These are phyloP conservation scores for Gentiana straminea DNA, from an alignment of 257 asterid species.

Conservation along the genomic window DNA sequence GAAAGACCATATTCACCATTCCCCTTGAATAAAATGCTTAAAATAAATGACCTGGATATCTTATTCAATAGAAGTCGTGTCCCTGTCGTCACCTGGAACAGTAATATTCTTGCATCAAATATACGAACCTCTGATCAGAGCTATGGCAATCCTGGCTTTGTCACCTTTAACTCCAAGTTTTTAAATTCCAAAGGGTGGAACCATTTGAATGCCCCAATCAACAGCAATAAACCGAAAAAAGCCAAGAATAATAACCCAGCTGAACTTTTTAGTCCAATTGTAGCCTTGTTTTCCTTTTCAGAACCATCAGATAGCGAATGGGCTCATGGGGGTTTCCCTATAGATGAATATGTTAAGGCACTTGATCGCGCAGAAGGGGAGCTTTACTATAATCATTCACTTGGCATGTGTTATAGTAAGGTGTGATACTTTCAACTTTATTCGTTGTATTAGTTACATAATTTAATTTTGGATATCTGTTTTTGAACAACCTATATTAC, in stretches of 20 bases:
- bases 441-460: constrained; percentile 10
- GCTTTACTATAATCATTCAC: constrained; percentile 78
- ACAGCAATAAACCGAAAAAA: constrained; percentile 16
- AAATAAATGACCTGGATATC: constrained; percentile 48
- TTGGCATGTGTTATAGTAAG: constrained; percentile 91
- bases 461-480: not conserved
- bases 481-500: not conserved
- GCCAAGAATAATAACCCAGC: constrained; percentile 24
- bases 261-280: constrained; percentile 56
- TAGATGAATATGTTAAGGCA: constrained; percentile 80
- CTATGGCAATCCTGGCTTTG: constrained; percentile 72
- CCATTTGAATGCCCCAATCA: constrained; percentile 36
- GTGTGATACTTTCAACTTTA: constrained; percentile 33
- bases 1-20: constrained; percentile 89
- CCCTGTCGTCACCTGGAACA: constrained; percentile 75
- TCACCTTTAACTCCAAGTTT: constrained; percentile 60
- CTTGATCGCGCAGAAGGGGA: constrained; percentile 77
- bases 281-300: constrained; percentile 52
- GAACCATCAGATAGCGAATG: constrained; percentile 56
- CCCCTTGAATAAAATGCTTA: constrained; percentile 67
- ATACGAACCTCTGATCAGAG: constrained; percentile 32
- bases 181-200: constrained; percentile 64
- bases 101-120: constrained; percentile 33
- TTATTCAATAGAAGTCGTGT: constrained; percentile 73
- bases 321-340: constrained; percentile 84